Evolutionary conservation across 2,329 filamentous ascomycete species (phyloP).

Genomic region (Diaporthe caulivora): DNA sequence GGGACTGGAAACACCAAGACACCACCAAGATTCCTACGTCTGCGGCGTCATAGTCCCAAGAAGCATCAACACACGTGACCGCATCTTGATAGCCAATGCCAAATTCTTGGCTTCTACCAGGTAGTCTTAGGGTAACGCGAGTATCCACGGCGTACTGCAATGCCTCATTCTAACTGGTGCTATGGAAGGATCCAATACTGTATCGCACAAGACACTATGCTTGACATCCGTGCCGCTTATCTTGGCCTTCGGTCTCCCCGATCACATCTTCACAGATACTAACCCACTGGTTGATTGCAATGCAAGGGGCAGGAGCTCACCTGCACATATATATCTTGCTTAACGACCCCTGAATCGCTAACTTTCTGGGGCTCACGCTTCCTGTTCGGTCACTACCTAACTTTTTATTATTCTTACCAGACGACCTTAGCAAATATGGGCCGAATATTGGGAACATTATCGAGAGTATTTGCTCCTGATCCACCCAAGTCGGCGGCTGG

Average conservation of each 20-base stretch:
- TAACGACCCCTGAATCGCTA: background rate
- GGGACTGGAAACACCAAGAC: background rate
- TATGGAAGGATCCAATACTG: too few relatives aligned
- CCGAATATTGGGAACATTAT: background rate
- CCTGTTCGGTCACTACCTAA: background rate
- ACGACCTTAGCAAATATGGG: background rate
- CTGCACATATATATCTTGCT: background rate
- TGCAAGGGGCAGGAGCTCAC: background rate
- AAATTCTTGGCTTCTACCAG: background rate
- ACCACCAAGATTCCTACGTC: background rate
- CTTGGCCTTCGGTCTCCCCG: background rate
- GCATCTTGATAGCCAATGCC: background rate
- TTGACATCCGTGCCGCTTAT: background rate
- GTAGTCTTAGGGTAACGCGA: background rate
- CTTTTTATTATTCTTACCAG: background rate
- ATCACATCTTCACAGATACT: background rate
- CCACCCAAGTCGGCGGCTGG: background rate
- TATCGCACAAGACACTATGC: background rate
- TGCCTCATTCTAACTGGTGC: background rate
- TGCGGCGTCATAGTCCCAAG: background rate
- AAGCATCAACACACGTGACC: background rate
- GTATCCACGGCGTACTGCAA: background rate
- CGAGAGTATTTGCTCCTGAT: background rate
- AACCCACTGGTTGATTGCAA: background rate
- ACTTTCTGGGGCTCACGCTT: too few relatives aligned